Conservation (phyloP, 805 yeast genomes). For the Saturnispora sanitii region DNA sequence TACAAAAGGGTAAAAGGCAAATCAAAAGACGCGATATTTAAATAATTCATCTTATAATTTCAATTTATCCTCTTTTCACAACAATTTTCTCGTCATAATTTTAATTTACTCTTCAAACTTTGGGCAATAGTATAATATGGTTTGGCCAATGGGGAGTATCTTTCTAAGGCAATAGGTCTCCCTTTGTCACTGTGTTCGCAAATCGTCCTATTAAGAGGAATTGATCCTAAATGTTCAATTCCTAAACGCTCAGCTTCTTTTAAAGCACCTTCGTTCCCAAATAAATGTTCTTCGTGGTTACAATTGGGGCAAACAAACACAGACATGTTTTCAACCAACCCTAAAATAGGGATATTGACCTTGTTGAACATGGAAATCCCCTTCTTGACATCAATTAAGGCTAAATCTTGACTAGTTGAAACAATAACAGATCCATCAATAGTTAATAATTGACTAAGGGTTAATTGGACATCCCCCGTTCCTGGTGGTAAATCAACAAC, state of each 20-base stretch:
- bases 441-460: slow-evolving; percentile 67
- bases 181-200: slow-evolving; percentile 57
- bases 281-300: slow-evolving; percentile 59
- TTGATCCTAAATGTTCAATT: slow-evolving; percentile 48
- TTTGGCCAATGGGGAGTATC: slow-evolving; percentile 28
- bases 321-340: slow-evolving; percentile 80
- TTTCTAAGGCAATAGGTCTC: slow-evolving; percentile 45
- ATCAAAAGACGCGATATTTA: too few relatives aligned
- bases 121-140: slow-evolving; percentile 44
- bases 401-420: slow-evolving; percentile 81
- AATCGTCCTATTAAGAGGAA: slow-evolving; percentile 57
- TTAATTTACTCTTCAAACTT: slow-evolving; percentile 19
- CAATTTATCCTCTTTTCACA: background rate
- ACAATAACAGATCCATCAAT: slow-evolving; percentile 77
- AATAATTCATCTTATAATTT: too few relatives aligned
- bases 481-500: slow-evolving; percentile 88
- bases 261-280: slow-evolving; percentile 58
- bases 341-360: slow-evolving; percentile 60
- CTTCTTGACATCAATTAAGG: slow-evolving; percentile 67
- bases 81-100: background rate
- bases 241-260: slow-evolving; percentile 36
- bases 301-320: slow-evolving; percentile 69
- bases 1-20: background rate
- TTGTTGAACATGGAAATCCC: slow-evolving; percentile 73
- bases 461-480: slow-evolving; percentile 79